Evolutionary conservation across 2,329 filamentous ascomycete genomes (phyloP).

Genomic region (Claviceps sp.): DNA sequence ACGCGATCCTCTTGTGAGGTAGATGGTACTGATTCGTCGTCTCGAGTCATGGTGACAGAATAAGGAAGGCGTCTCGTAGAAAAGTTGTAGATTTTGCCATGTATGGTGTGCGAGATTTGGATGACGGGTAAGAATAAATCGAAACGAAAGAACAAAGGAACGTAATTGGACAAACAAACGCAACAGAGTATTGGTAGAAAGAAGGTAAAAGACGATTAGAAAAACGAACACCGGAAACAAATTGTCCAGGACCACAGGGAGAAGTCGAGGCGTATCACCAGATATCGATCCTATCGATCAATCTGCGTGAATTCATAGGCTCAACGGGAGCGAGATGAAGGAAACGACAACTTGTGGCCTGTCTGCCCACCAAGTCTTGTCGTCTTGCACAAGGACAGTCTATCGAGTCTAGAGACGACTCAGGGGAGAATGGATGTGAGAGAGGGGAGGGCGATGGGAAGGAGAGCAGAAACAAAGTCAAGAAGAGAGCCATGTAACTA

Average conservation of each 20-base stretch:
- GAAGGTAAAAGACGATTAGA: not conserved
- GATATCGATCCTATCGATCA: not conserved
- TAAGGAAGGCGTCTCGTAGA: not conserved
- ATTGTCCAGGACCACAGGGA: not conserved
- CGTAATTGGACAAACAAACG: not conserved
- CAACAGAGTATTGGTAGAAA: not conserved
- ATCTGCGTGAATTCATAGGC: not conserved
- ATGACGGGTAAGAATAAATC: not conserved
- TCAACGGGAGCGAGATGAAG: not conserved
- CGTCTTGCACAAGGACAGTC: not conserved
- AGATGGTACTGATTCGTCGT: conserved; percentile 20
- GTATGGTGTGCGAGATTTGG: not conserved
- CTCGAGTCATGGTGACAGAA: conserved; percentile 27
- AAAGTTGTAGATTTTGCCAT: not conserved
- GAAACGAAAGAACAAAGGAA: not conserved
- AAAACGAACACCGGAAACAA: not conserved
- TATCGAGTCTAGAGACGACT: too few species aligned
- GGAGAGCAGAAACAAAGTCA: not conserved
- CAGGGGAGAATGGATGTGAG: not conserved
- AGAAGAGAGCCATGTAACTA: too few species aligned
- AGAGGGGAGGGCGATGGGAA: not conserved
- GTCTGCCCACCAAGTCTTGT: not conserved
- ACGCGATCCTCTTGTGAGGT: conserved; percentile 31
- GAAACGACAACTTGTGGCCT: not conserved
- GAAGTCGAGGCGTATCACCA: not conserved